Evolutionary conservation across 1,139 yeast species (phyloP), one percentile per base, ranked within the genome.

Genomic region (Sugiyamaella japonica): DNA sequence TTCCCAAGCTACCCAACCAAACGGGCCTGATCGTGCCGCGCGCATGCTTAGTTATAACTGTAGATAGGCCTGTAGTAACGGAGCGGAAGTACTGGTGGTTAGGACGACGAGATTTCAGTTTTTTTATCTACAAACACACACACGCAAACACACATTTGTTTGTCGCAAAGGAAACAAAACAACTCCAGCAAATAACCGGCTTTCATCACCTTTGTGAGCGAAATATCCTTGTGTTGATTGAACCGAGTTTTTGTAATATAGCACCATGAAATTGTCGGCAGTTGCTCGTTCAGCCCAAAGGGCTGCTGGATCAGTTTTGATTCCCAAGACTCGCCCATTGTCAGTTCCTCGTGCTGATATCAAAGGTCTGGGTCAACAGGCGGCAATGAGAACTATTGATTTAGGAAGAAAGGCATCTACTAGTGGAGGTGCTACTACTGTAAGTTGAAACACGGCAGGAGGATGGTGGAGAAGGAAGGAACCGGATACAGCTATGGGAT

Each of bases 381-480:
- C 68, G 23, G 67, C 70, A 31, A 50, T 66, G 56, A 59, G 69
- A 59, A 65, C 66, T 40, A 40, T 62, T 48, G 66, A 61, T 54
- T 60, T 62, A 49, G 55, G 54, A 53, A 62, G 70, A 46, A 45
- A 53, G 16, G 66, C 67, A 46, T 63, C 68, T 34, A 60, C 70
- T 37, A 52, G 59, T 37, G 69, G 69, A 15, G 70, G 70, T 32
- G 66, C 70, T 45, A 64, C 66, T 48, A 67, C 67, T 56, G 67
- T 64, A 63, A 59, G 68, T 64, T 25, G n/a, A 29, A 9, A 3
- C 2, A 29, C 3, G 34, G 10, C 2, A 29, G 7, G 34, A 38
- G 28, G 39, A 15, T 4, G 3, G 16, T 25, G 25, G 28, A 38
- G 41, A 10, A 15, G 4, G 12, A 16, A 16, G 43, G 9, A 17